Evolutionary conservation across 345 rosid species (phyloP), one percentile per base, ranked within the genome.

Genomic region (Eucalyptus erythrocorys): DNA sequence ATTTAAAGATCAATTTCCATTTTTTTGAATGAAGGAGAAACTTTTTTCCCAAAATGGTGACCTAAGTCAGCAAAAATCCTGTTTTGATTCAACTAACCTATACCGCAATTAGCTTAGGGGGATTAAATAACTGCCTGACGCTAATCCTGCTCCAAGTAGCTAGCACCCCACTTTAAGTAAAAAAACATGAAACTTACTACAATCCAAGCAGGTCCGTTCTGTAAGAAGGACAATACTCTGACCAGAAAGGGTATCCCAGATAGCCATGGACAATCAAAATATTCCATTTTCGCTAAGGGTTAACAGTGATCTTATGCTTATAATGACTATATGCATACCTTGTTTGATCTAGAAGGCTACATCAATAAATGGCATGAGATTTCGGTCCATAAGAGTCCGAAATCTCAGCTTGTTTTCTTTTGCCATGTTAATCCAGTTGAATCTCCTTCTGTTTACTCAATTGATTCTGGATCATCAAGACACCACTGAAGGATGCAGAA

Each of bases 301-400:
- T 7, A 6, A 66, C 21, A 4, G 21, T 66, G 6, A 66, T 66
- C 79, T 66, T 66, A 66, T 66, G 79, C 6, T 16, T 66, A 4
- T 66, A n/a, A 66, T 66, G 17, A 66, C 21, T 66, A n/a, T 15
- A 93, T 13, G 98, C 94, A 59, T 89, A 64, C 12, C 21, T 15
- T 66, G 40, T n/a, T 66, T 14, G 3, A 66, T 66, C 79, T 66
- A 66, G 6, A 66, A n/a, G 79, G 22, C 11, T 66, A 32, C 79
- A 66, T 66, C 40, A 66, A 66, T 32, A 40, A 66, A 66, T 8
- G 40, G 3, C 40, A 66, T 66, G 2, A n/a, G 40, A n/a, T 14
- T 66, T 15, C 4, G 8, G 6, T 66, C 40, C 40, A 32, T 4
- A 95, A 88, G 96, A 97, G 81, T 99, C 99, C 32, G 98, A 98